phyloP scores from a whole-genome alignment of 1,284 basidiomycete genomes.

The Leccinum pseudoinsigne region DNA sequence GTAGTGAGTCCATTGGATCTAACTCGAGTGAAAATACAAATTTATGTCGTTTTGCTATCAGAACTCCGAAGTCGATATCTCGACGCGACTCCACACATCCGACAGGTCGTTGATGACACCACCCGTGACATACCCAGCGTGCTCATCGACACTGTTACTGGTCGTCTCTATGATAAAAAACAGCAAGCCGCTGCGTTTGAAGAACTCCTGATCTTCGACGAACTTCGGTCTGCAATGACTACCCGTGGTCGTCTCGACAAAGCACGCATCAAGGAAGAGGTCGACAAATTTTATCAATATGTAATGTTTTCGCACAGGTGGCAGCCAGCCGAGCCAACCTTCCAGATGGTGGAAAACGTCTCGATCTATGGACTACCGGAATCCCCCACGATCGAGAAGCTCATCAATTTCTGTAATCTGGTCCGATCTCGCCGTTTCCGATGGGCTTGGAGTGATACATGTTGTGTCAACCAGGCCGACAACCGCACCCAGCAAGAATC shows the following conservation, averaged over 20 bases:
- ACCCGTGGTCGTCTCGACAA: background rate
- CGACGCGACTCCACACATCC: background rate
- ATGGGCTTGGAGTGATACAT: background rate
- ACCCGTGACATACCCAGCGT: background rate
- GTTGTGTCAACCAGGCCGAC: background rate
- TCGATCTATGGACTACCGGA: background rate
- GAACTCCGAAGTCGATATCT: background rate
- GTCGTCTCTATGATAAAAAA: background rate
- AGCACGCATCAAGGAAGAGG: background rate
- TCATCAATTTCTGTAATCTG: background rate
- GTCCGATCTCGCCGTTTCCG: background rate
- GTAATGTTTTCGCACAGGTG: background rate
- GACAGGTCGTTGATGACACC: background rate
- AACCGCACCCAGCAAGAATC: background rate
- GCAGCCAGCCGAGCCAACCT: background rate
- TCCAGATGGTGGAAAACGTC: background rate
- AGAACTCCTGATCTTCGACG: background rate
- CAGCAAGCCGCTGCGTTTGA: background rate
- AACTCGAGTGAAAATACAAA: background rate
- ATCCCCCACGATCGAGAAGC: background rate
- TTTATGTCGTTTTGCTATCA: background rate
- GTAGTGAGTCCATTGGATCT: background rate
- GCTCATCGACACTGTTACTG: background rate
- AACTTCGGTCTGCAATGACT: background rate
- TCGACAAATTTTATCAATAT: background rate